These are phyloP conservation scores for Anisogramma anomala DNA, from an alignment of 2,329 filamentous ascomycete species.

Conservation along the genomic window DNA sequence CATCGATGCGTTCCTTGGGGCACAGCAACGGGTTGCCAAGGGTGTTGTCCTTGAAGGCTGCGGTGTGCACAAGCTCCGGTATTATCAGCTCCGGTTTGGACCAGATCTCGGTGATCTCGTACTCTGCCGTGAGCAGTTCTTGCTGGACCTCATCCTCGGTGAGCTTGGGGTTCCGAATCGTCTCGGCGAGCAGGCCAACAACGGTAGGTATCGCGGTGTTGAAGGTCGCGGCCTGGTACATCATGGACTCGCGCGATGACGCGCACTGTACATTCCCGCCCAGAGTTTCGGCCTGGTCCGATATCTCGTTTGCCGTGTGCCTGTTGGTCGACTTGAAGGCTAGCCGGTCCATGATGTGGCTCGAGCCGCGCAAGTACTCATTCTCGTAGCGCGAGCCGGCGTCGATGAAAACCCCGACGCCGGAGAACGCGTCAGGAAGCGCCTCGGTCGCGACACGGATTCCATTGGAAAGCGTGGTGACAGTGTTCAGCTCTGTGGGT, in stretches of 20 bases:
- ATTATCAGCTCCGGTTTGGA: slow-evolving; percentile 91
- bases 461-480: slow-evolving; percentile 85
- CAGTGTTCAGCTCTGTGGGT: slow-evolving; percentile 72
- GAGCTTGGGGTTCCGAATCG: slow-evolving; percentile 74
- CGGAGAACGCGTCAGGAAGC: slow-evolving; percentile 85
- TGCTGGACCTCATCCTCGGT: slow-evolving; percentile 77
- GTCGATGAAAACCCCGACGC: slow-evolving; percentile 91
- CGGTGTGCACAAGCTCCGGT: slow-evolving; percentile 88
- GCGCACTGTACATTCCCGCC: slow-evolving; percentile 97
- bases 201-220: slow-evolving; percentile 80
- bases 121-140: slow-evolving; percentile 83
- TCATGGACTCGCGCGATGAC: slow-evolving; percentile 86
- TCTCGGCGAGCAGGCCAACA: slow-evolving; percentile 79
- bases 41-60: slow-evolving; percentile 92
- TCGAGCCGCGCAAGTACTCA: slow-evolving; percentile 71
- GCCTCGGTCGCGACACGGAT: slow-evolving; percentile 90
- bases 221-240: slow-evolving; percentile 98
- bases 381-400: slow-evolving; percentile 92
- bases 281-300: slow-evolving; percentile 75
- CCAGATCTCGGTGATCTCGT: slow-evolving; percentile 97
- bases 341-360: slow-evolving; percentile 89
- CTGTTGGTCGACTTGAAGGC: slow-evolving; percentile 82
- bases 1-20: slow-evolving; percentile 65
- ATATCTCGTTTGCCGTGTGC: slow-evolving; percentile 68
- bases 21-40: slow-evolving; percentile 88